Evolutionary conservation across 495 filamentous ascomycete species (phyloP).

Genomic region (Tirmania nivea): DNA sequence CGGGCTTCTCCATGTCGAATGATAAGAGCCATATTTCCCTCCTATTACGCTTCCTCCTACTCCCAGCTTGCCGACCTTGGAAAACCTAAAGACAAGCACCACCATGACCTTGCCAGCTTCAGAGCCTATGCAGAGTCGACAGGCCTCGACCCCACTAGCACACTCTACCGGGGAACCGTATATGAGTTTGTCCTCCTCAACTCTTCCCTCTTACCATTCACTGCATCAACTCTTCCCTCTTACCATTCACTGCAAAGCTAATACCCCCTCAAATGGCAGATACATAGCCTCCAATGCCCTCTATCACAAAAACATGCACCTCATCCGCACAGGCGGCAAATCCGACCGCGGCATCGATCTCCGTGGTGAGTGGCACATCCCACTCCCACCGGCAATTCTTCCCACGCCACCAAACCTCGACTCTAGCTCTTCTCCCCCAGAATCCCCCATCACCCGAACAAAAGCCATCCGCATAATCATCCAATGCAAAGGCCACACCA

Average conservation of each 20-base stretch:
- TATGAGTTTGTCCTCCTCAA: constrained; percentile 26
- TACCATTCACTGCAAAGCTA: constrained; percentile 21
- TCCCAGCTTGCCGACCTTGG: too few species aligned
- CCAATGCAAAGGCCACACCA: constrained; percentile 55
- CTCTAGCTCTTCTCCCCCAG: not conserved
- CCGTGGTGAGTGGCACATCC: constrained; percentile 54
- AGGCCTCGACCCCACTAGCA: constrained; percentile 28
- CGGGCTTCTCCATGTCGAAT: too few species aligned
- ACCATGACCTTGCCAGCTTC: constrained; percentile 50
- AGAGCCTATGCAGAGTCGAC: constrained; percentile 41
- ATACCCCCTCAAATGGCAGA: constrained; percentile 35
- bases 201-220: not conserved
- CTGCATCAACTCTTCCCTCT: constrained; percentile 1
- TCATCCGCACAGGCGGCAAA: constrained; percentile 50
- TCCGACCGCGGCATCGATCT: constrained; percentile 71
- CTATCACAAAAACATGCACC: constrained; percentile 36
- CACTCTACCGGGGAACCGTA: constrained; percentile 40
- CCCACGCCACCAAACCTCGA: not conserved
- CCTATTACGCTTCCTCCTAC: too few species aligned
- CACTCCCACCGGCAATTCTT: constrained; percentile 19
- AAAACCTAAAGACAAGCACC: constrained; percentile 17
- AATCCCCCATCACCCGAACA: not conserved
- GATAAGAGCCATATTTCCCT: too few species aligned
- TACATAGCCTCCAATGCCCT: constrained; percentile 53
- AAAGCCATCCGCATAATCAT: constrained; percentile 39